Percentiles rank a stretch among this genome's conserved stretches.
These are phyloP conservation scores for Pyrenophora tritici-repentis DNA, from an alignment of 2,329 filamentous ascomycete genomes.

Conservation along the genomic window DNA sequence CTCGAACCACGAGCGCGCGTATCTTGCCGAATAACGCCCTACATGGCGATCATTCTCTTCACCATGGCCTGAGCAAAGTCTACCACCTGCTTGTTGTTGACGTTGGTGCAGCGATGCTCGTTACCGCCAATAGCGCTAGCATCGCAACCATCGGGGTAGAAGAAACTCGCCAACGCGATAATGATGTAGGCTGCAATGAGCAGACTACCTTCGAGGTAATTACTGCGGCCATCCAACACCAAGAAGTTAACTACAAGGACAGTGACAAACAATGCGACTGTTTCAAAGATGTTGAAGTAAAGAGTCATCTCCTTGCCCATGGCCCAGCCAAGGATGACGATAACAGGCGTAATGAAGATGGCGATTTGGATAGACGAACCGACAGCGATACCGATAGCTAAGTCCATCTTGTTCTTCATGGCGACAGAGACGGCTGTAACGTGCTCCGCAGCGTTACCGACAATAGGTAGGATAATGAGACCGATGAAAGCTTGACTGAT, in stretches of 20 bases:
- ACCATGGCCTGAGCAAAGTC: slow-evolving; percentile 19
- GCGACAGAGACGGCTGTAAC: slow-evolving; percentile 80
- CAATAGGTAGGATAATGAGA: slow-evolving; percentile 78
- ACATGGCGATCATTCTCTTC: slow-evolving; percentile 27
- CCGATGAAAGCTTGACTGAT: slow-evolving; percentile 78
- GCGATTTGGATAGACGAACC: slow-evolving; percentile 81
- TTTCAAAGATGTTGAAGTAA: slow-evolving; percentile 66
- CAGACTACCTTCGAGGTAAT: slow-evolving; percentile 79
- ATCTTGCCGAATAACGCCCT: background rate
- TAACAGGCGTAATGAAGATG: slow-evolving; percentile 75
- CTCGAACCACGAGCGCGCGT: background rate
- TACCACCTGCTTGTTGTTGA: slow-evolving; percentile 4
- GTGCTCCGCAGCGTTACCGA: slow-evolving; percentile 83
- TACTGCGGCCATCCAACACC: slow-evolving; percentile 80
- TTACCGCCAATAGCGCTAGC: slow-evolving; percentile 53
- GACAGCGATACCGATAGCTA: slow-evolving; percentile 79
- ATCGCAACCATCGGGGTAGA: slow-evolving; percentile 52
- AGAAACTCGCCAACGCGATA: slow-evolving; percentile 65
- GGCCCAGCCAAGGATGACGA: slow-evolving; percentile 79
- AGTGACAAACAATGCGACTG: slow-evolving; percentile 77
- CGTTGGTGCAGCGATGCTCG: slow-evolving; percentile 23
- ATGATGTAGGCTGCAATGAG: slow-evolving; percentile 80
- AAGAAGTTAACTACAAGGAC: slow-evolving; percentile 86
- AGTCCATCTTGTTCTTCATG: slow-evolving; percentile 83
- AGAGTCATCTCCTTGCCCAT: slow-evolving; percentile 72